phyloP scores from a whole-genome alignment of 2,329 filamentous ascomycete genomes.

The Ambrosiella xylebori region DNA sequence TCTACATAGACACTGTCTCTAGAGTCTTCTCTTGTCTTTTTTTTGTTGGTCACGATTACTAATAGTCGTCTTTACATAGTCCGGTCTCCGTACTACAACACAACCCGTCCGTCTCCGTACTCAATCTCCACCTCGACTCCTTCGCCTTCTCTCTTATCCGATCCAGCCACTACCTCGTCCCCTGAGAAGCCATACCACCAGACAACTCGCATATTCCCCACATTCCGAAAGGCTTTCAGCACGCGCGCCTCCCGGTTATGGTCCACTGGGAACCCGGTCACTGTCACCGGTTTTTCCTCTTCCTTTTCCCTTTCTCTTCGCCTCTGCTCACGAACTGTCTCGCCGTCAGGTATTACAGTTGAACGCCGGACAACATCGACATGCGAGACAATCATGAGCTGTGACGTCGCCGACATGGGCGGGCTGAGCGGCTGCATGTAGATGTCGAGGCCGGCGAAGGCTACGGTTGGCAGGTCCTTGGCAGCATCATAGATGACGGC shows the following conservation, averaged over 20 bases:
- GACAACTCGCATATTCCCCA: neutral
- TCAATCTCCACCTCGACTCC: neutral
- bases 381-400: conserved; percentile 4
- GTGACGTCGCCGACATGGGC: conserved; percentile 4
- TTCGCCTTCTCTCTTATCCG: neutral
- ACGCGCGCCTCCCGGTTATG: conserved; percentile 2
- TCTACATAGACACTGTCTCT: neutral
- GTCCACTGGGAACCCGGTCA: conserved; percentile 2
- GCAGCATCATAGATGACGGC: conserved; percentile 3
- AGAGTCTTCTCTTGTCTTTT: no score
- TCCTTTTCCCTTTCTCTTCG: neutral
- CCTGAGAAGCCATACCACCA: conserved; percentile 11
- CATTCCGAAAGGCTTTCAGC: conserved; percentile 5
- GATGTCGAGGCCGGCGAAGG: conserved; percentile 2
- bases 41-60: no score
- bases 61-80: no score
- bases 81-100: neutral
- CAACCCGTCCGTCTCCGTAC: neutral
- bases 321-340: neutral
- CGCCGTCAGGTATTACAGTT: neutral
- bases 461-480: neutral
- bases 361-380: conserved; percentile 3
- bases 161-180: conserved; percentile 5
- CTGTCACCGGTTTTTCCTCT: neutral
- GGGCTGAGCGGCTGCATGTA: conserved; percentile 7